Percentiles rank a stretch among this genome's conserved stretches.
Evolutionary conservation across 257 asterid genomes (phyloP).

Genomic region (Petunia axillaris): DNA sequence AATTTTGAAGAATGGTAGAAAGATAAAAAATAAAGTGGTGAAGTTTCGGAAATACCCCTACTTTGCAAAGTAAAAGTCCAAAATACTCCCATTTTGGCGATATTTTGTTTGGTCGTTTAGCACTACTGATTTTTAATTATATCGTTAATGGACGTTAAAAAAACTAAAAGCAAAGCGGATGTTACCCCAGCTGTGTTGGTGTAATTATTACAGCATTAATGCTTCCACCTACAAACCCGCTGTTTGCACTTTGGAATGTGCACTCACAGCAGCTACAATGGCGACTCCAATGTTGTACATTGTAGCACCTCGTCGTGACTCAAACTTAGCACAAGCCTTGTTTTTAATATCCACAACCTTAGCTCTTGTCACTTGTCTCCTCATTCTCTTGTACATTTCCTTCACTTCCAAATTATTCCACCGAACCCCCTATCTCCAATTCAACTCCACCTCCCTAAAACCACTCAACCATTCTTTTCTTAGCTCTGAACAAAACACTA

Average conservation of each 20-base stretch:
- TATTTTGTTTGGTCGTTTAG: too few species aligned
- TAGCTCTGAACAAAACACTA: background rate
- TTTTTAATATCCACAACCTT: conserved; percentile 65
- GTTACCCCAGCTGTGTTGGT: too few species aligned
- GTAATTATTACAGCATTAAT: background rate
- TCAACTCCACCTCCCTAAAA: conserved; percentile 37
- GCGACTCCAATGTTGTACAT: conserved; percentile 47
- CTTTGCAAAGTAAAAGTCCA: too few species aligned
- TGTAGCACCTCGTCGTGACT: conserved; percentile 59
- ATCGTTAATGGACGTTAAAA: too few species aligned
- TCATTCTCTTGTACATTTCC: conserved; percentile 63
- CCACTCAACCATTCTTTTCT: conserved; percentile 19
- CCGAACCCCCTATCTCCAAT: conserved; percentile 35
- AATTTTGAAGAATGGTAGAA: too few species aligned
- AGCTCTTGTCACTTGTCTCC: conserved; percentile 67
- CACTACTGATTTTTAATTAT: too few species aligned
- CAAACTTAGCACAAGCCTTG: conserved; percentile 45
- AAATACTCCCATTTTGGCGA: too few species aligned
- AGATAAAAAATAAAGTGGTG: too few species aligned
- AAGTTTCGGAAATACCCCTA: too few species aligned
- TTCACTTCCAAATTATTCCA: conserved; percentile 63
- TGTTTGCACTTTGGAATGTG: background rate
- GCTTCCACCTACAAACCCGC: background rate
- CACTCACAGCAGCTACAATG: conserved; percentile 34
- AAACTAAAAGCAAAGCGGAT: too few species aligned